Conservation (phyloP, 2,329 filamentous ascomycete genomes). For the Colletotrichum destructivum region DNA sequence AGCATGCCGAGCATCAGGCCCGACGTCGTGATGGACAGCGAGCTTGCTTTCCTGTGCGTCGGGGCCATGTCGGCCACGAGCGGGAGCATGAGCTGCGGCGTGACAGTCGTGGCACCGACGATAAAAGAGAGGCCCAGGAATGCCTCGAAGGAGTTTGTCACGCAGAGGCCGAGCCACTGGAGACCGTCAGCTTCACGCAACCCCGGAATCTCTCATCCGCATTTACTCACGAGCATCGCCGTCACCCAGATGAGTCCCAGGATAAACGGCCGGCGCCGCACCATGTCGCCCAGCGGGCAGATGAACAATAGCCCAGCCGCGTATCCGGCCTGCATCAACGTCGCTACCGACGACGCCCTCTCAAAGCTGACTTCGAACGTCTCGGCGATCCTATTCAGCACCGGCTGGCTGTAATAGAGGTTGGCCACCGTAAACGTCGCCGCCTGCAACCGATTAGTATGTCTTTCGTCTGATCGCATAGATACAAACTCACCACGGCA, state of each 20-base stretch:
- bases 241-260: slow-evolving; percentile 78
- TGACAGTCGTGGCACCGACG: slow-evolving; percentile 83
- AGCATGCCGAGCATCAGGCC: slow-evolving; percentile 84
- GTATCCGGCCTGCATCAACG: slow-evolving; percentile 85
- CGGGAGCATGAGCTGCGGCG: slow-evolving; percentile 85
- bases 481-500: slow-evolving; percentile 64
- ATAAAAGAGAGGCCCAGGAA: slow-evolving; percentile 82
- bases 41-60: slow-evolving; percentile 75
- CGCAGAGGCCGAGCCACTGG: slow-evolving; percentile 78
- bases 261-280: slow-evolving; percentile 79
- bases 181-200: neutral
- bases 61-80: slow-evolving; percentile 85
- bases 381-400: slow-evolving; percentile 80
- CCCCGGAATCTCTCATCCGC: accelerated
- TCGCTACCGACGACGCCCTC: slow-evolving; percentile 77
- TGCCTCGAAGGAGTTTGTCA: slow-evolving; percentile 74
- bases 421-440: slow-evolving; percentile 82
- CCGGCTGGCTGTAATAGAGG: slow-evolving; percentile 86
- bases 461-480: neutral
- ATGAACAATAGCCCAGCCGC: slow-evolving; percentile 81
- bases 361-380: slow-evolving; percentile 82
- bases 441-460: slow-evolving; percentile 53
- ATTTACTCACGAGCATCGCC: slow-evolving; percentile 71
- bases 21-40: slow-evolving; percentile 81
- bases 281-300: slow-evolving; percentile 81